Conservation (phyloP, 305 asterid species). For the Solanum chacoense region DNA sequence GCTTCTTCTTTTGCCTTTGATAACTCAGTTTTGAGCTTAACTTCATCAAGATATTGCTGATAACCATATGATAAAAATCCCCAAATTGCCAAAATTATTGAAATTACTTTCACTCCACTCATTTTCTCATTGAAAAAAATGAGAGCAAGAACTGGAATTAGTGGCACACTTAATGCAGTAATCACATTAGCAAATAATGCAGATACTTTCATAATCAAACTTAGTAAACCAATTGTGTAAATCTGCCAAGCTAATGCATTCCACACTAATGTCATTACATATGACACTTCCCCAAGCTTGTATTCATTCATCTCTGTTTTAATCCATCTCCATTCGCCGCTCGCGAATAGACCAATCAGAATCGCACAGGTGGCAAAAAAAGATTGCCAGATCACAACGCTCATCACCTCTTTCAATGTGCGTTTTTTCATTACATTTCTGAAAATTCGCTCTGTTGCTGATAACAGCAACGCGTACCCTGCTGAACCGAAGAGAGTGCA, state of each 20-base stretch:
- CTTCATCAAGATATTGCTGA: conserved; percentile 29
- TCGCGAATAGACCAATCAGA: conserved; percentile 16
- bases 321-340: conserved; percentile 31
- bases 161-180: conserved; percentile 14
- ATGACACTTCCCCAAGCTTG: conserved; percentile 12
- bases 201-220: conserved; percentile 22
- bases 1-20: not conserved
- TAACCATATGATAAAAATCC: conserved; percentile 30
- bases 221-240: conserved; percentile 19
- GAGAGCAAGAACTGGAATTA: conserved; percentile 21
- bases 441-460: conserved; percentile 10
- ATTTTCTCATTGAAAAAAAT: conserved; percentile 20
- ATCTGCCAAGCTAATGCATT: conserved; percentile 32
- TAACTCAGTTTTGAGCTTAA: not conserved
- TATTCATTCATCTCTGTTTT: conserved; percentile 18
- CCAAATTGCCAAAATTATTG: conserved; percentile 33
- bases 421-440: conserved; percentile 10
- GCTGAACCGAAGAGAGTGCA: conserved; percentile 25
- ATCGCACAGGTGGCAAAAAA: conserved; percentile 15
- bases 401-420: conserved; percentile 6
- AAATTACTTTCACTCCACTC: conserved; percentile 20
- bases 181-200: conserved; percentile 28
- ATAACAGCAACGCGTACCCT: conserved; percentile 16
- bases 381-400: conserved; percentile 17
- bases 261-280: conserved; percentile 12